Evolutionary conservation across 495 filamentous ascomycete genomes (phyloP).

Genomic region (Aspergillus ostianus): DNA sequence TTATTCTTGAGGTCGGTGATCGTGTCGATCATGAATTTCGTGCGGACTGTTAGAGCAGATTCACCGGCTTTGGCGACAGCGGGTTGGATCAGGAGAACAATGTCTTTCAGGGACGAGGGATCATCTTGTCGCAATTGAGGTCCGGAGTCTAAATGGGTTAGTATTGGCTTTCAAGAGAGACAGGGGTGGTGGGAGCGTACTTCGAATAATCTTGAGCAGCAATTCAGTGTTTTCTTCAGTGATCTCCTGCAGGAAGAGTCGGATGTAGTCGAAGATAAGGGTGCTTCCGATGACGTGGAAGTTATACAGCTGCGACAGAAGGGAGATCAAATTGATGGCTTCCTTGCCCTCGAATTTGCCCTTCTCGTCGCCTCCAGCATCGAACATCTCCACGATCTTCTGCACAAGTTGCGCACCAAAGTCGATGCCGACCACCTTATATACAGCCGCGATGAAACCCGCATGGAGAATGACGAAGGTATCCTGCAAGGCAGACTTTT

Average conservation of each 20-base stretch:
- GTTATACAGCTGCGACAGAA: conserved; percentile 85
- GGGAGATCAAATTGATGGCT: conserved; percentile 72
- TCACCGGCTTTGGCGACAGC: conserved; percentile 65
- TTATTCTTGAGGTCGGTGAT: conserved; percentile 96
- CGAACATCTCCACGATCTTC: conserved; percentile 69
- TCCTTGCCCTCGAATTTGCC: conserved; percentile 61
- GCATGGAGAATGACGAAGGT: conserved; percentile 89
- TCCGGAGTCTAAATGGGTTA: conserved; percentile 54
- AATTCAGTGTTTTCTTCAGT: conserved; percentile 92
- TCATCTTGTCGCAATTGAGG: conserved; percentile 87
- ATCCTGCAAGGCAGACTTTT: conserved; percentile 72
- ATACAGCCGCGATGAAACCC: conserved; percentile 83
- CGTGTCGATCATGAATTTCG: conserved; percentile 97
- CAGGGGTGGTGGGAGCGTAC: conserved; percentile 32
- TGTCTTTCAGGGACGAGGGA: conserved; percentile 85
- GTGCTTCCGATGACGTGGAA: conserved; percentile 83
- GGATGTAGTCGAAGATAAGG: conserved; percentile 87
- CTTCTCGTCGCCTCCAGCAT: conserved; percentile 36
- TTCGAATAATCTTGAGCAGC: conserved; percentile 77
- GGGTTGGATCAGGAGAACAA: conserved; percentile 75
- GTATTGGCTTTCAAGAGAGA: not conserved
- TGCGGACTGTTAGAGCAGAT: conserved; percentile 75
- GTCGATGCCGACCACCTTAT: conserved; percentile 81
- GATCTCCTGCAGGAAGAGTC: conserved; percentile 67
- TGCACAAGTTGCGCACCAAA: conserved; percentile 84